Evolutionary conservation across 768 basidiomycete genomes (phyloP).

Genomic region (Ramaria sp.): DNA sequence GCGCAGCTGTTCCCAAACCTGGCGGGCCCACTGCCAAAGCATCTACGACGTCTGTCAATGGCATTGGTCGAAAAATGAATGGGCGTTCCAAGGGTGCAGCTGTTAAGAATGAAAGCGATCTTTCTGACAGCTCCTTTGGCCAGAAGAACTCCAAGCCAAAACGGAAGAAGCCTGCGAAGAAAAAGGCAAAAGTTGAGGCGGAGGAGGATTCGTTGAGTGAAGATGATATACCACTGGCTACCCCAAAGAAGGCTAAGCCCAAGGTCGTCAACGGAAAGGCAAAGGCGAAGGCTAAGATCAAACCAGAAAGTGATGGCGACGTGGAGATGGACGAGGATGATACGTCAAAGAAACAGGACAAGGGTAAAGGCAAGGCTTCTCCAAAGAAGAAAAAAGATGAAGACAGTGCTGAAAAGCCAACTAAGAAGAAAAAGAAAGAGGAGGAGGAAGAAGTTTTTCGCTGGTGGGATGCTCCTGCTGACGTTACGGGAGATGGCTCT

Average conservation of each 20-base stretch:
- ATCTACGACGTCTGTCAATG: slow-evolving; percentile 25
- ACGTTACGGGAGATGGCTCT: slow-evolving; percentile 61
- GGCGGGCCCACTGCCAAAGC: slow-evolving; percentile 21
- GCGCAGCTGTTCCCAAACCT: slow-evolving; percentile 29
- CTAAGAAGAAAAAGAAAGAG: slow-evolving; percentile 43
- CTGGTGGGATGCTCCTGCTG: slow-evolving; percentile 56
- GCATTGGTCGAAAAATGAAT: slow-evolving; percentile 26
- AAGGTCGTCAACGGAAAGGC: not conserved
- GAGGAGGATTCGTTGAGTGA: slow-evolving; percentile 18
- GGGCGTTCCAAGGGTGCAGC: slow-evolving; percentile 12
- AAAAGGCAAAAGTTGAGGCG: slow-evolving; percentile 36
- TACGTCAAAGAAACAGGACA: slow-evolving; percentile 22
- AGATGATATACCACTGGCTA: slow-evolving; percentile 21
- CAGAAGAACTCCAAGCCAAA: slow-evolving; percentile 41
- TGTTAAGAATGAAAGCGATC: slow-evolving; percentile 22
- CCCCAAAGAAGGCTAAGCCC: slow-evolving; percentile 14
- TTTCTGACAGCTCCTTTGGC: slow-evolving; percentile 32
- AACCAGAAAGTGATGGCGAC: slow-evolving; percentile 14
- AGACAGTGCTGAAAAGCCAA: slow-evolving; percentile 32
- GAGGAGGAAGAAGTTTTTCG: slow-evolving; percentile 62
- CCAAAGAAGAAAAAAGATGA: slow-evolving; percentile 42
- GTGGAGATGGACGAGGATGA: slow-evolving; percentile 20
- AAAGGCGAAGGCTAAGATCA: slow-evolving; percentile 17
- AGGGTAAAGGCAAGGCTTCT: slow-evolving; percentile 31
- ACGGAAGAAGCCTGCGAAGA: slow-evolving; percentile 39